Base-by-base conservation (phyloP, 1,284 basidiomycete genomes). In the Naganishia sp. region DNA sequence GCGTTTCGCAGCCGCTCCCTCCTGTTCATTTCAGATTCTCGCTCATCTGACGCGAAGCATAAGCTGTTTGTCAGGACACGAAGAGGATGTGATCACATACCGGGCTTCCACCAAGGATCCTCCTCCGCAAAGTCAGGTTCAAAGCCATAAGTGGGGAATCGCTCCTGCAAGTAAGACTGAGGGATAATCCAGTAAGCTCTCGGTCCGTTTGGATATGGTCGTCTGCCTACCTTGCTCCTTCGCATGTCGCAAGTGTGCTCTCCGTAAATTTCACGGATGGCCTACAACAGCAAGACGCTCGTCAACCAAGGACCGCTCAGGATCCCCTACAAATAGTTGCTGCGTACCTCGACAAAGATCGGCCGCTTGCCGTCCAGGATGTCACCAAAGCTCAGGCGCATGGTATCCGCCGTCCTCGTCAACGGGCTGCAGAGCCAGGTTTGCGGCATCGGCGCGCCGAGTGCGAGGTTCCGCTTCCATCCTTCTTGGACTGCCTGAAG, bases 401-500 rank as follows among this genome's bases (percentile, higher is more conserved):
- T 83, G 0, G 92, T 94, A 63, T 84, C 82, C 56, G 89, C 80
- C 0, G 90, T 88, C 9, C 92, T 83, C 7, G 84, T 85, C 64
- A 93, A 78, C 0, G 92, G 91, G 63, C 88, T 90, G 53, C 84
- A 84, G 73, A 88, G 91, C 61, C 88, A 82, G 55, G 76, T 82
- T 63, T 84, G 79, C 1, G 89, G 89, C 6, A 87, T 72, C 0
- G 87, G 87, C 2, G 89, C 82, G 5, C 83, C 84, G 10, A 76
- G 68, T 0, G 71, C 63, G 0, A 82, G 72, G 75, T 94, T 88
- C 4, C 75, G 70, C 60, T 80, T 76, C 90, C 90, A 93, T 2
- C 82, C 83, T 0, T 69, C 71, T 28, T 84, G 82, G 0, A 86
- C 85, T 28, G 70, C 64, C 70, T 71, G 57, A 23, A 56, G 32